Evolutionary conservation across 2,329 filamentous ascomycete genomes (phyloP).

Genomic region (Paecilomyces niveus): DNA sequence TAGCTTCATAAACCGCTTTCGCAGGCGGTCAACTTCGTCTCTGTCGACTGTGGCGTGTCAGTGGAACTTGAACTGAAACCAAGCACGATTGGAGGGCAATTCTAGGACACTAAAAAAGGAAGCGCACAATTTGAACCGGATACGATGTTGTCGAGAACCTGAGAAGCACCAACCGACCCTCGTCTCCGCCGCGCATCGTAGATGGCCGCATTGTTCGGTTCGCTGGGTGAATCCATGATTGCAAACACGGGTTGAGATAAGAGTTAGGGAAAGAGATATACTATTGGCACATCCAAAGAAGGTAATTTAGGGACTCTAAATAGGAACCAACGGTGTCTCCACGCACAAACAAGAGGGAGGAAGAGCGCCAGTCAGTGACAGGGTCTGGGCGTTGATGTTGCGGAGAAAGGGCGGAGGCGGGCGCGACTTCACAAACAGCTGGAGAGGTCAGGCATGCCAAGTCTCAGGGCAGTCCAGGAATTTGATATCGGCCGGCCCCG

Average conservation of each 20-base stretch:
- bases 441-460: constrained; percentile 8
- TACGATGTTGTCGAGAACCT: constrained; percentile 90
- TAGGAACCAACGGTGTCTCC: not conserved
- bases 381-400: constrained; percentile 5
- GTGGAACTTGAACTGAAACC: not conserved
- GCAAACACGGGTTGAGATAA: constrained; percentile 15
- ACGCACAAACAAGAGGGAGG: not conserved
- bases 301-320: not conserved
- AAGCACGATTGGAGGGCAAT: not conserved
- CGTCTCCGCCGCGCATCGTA: constrained; percentile 38
- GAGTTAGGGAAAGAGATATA: not conserved
- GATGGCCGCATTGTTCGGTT: constrained; percentile 39
- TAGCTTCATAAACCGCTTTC: constrained; percentile 98
- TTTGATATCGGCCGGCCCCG: constrained; percentile 38
- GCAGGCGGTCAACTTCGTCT: constrained; percentile 90
- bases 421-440: not conserved
- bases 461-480: constrained; percentile 12
- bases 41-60: constrained; percentile 64
- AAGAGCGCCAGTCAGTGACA: not conserved
- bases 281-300: not conserved
- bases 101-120: not conserved
- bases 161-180: constrained; percentile 45
- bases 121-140: constrained; percentile 87
- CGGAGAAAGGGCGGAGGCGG: not conserved
- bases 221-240: constrained; percentile 24